Base-by-base conservation (phyloP, 768 basidiomycete genomes). In the Leccinum pellstonianum region DNA sequence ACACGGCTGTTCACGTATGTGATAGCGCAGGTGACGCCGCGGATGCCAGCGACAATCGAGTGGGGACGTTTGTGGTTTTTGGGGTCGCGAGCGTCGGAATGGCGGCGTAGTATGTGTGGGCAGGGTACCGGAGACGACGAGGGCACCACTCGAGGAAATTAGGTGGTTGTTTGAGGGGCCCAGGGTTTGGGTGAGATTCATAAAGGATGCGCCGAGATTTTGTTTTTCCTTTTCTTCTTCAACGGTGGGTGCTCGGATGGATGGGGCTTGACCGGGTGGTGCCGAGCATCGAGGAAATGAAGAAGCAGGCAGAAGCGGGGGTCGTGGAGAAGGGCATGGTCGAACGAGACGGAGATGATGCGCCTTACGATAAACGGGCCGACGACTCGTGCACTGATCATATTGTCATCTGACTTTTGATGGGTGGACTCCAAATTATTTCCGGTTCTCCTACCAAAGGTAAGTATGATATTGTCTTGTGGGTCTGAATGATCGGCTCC, bases 101-200 rank as follows among this genome's bases (percentile, higher is more conserved):
- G 68, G 68, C 67, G 46, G 57, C 51, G 15, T 79, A 68, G 33
- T 12, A 33, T 74, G 71, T 68, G 46, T 74, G 75, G 67, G 62
- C 17, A 70, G 73, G 53, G 67, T 79, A 9, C 78, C 78, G 0
- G 78, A 79, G 66, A 79, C 78, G 51, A 76, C 66, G 17, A 73
- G 76, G 14, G 69, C 74, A 25, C 71, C 75, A 33, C 69, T 79
- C 29, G 77, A 79, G 67, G 76, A 78, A 37, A 66, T 79, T 35
- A 62, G 58, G 27, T 71, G 64, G 58, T 37, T 79, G 23, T 78
- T 79, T 41, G 73, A 76, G 54, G 61, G 65, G 68, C 4, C 50
- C 14, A 14, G 43, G 19, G 25, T 69, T 17, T 65, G 73, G 58
- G 33, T 72, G 29, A 60, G 74, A 29, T 66, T 65, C 21, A 48